Conservation (phyloP, 1,139 yeast genomes). For the Diutina rugosa region DNA sequence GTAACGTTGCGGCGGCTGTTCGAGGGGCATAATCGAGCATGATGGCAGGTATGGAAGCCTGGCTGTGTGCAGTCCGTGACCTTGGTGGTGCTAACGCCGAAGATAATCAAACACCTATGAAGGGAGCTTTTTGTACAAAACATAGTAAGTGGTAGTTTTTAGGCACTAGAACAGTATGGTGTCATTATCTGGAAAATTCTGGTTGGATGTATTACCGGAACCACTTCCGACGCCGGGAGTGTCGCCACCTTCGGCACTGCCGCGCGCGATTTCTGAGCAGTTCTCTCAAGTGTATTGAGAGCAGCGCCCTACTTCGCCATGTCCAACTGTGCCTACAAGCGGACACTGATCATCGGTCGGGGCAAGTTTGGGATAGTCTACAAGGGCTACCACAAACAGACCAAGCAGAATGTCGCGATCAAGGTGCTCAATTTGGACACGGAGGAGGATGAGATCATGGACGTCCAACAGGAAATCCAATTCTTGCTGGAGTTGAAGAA, state of each 20-base stretch:
- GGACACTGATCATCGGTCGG: constrained; percentile 87
- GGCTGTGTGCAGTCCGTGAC: neutral
- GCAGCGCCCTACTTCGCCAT: neutral
- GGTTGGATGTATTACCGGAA: neutral
- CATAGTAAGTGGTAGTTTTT: too few species aligned
- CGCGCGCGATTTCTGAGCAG: neutral
- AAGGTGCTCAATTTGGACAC: constrained; percentile 89
- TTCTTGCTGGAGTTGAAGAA: constrained; percentile 71
- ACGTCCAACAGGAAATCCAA: constrained; percentile 88
- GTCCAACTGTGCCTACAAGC: constrained; percentile 27
- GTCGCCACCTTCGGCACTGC: neutral
- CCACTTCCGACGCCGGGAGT: neutral
- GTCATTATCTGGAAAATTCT: neutral
- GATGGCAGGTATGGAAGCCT: neutral
- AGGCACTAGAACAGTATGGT: too few species aligned
- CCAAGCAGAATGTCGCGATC: constrained; percentile 78
- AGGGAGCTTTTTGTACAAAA: too few species aligned
- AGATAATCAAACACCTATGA: too few species aligned
- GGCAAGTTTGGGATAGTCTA: constrained; percentile 97
- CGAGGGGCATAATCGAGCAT: neutral
- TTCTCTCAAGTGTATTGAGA: neutral
- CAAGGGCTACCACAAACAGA: constrained; percentile 56
- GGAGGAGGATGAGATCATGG: constrained; percentile 86
- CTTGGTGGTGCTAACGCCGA: neutral
- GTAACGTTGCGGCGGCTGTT: neutral